Conservation (phyloP, 306 rosid genomes). For the Rosa chinensis region DNA sequence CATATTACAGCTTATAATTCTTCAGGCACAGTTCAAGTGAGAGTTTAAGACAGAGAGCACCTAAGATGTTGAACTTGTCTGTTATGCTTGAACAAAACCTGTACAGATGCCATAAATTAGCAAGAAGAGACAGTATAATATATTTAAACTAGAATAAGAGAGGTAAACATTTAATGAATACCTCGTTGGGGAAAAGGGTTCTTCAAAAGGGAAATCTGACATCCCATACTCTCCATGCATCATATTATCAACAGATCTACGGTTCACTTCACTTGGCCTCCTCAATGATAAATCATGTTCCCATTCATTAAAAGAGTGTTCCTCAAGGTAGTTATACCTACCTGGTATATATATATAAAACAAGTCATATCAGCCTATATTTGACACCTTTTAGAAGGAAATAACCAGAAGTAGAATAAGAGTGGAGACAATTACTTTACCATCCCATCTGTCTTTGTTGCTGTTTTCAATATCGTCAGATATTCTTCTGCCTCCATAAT, state of each 20-base stretch:
- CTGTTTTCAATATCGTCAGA: constrained; percentile 35
- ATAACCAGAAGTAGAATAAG: background rate
- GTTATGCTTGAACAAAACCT: constrained; percentile 50
- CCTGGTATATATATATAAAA: constrained; percentile 35
- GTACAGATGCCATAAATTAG: constrained; percentile 33
- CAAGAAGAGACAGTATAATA: constrained; percentile 10
- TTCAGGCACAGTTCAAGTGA: constrained; percentile 18
- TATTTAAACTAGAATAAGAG: constrained; percentile 8
- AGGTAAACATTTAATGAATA: constrained; percentile 31
- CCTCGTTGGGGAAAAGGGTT: constrained; percentile 41
- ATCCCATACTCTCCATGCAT: constrained; percentile 30
- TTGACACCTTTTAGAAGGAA: background rate
- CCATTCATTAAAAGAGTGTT: constrained; percentile 44
- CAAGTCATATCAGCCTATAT: background rate
- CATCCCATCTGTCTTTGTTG: constrained; percentile 52
- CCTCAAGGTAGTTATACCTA: constrained; percentile 41
- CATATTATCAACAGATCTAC: constrained; percentile 36
- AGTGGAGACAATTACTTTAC: constrained; percentile 29
- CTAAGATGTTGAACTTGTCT: constrained; percentile 52
- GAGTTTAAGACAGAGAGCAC: constrained; percentile 40
- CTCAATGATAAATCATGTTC: constrained; percentile 47
- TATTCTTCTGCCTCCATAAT: constrained; percentile 41
- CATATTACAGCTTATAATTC: background rate
- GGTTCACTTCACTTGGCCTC: constrained; percentile 38
- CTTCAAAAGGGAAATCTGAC: constrained; percentile 47